Evolutionary conservation across 371 early-diverging fungal species (phyloP), one percentile per base, ranked within the genome.

Genomic region (Mycotypha africana): DNA sequence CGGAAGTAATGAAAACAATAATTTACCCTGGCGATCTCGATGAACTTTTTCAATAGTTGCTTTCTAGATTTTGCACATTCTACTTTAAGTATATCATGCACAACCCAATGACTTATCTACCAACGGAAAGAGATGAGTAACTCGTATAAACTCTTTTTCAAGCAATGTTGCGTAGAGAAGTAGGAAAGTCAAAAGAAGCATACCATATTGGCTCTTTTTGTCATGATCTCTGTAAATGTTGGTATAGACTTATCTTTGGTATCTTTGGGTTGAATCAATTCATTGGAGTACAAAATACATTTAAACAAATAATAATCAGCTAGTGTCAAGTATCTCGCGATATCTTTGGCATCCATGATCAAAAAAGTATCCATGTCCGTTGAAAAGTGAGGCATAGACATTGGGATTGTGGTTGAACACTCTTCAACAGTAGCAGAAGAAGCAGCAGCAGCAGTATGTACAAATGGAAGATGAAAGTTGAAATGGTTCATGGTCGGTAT

Each of bases 21-120:
- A 14, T 34, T 55, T 60, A 69, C 74, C 59, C 67, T 69, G n/a
- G 72, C 60, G 23, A 69, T 53, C 9, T 67, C 64, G 20, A 73
- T 66, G 11, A 68, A 54, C 14, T 66, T 68, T 30, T 49, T 42
- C 1, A 69, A 34, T 25, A 62, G 38, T n/a, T 21, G 36, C 21
- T 67, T 55, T 23, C 56, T 53, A 7, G 58, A 42, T 33, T 73
- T 73, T 11, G 55, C 14, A 20, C 36, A 45, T 24, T 58, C 45
- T 2, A 48, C 34, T n/a, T 44, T 51, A 39, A 48, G 49, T 8
- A 69, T 35, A 35, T 73, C 74, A 58, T 67, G 65, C 12, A 50
- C 46, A n/a, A 73, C 56, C 74, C 74, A 73, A 51, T 66, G 67
- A 23, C 58, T 53, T 41, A 65, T 15, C 65, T 64, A 41, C 8